Evolutionary conservation across 2,329 filamentous ascomycete genomes (phyloP), one percentile per base, ranked within the genome.

Genomic region (Phaeomoniella chlamydospora): DNA sequence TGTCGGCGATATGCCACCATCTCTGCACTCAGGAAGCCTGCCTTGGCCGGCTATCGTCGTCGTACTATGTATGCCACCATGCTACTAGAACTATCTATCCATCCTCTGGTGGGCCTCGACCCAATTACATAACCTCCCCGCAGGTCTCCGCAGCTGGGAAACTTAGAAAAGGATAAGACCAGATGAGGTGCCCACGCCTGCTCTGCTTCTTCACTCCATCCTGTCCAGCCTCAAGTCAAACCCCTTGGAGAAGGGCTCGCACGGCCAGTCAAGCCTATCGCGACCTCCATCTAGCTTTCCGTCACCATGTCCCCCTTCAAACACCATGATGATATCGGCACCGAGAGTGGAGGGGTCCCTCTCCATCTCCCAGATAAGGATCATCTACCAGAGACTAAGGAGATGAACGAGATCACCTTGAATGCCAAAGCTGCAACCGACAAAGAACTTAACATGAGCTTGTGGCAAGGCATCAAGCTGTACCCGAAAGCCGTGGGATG

Each of bases 401-500:
- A 12, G 4, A 31, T 32, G 3, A 31, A 43, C 18, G 51, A 51
- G 31, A 42, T 63, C 35, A 53, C 61, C 36, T 43, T 52, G 12
- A 58, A 58, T 51, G 61, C 60, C 3, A 59, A 56, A 44, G 47
- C 53, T 9, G 61, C 61, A 1, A 56, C 61, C 3, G 54, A 60
- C 15, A 63, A 64, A 45, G 61, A 64, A 40, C 77, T 74, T 46
- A 67, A 62, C 11, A 84, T 85, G 79, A 80, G 70, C 33, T 62
- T 93, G 39, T 51, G 71, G 53, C 74, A 93, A 61, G 85, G 83
- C 42, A 68, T 93, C 55, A 74, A 67, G 51, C 67, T 90, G 16
- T 94, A 94, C 52, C 85, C 84, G 39, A 88, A 92, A 62, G 86
- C 86, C 15, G 77, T 92, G 38, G 70, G 64, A 15, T 94, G 84